phyloP scores from a whole-genome alignment of 257 asterid genomes.

The Ajuga chamaepitys region DNA sequence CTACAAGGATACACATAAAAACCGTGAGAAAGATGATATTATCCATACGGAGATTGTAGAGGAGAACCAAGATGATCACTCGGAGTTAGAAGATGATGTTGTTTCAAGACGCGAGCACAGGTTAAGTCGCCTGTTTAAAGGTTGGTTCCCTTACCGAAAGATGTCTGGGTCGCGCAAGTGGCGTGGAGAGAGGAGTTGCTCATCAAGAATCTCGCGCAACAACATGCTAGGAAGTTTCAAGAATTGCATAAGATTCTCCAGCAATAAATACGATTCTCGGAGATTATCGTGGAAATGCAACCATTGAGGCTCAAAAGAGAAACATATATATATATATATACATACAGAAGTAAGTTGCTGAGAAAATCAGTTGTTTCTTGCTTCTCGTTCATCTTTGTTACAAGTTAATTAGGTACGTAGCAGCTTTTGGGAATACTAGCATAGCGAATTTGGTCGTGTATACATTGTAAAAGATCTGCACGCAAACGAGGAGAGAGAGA shows the following conservation, averaged over 20 bases:
- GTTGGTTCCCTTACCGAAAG: constrained; percentile 52
- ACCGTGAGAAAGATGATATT: constrained; percentile 12
- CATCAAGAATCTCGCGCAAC: constrained; percentile 20
- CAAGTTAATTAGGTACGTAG: not conserved
- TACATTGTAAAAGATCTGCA: not conserved
- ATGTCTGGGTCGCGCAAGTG: constrained; percentile 22
- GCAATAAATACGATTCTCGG: constrained; percentile 15
- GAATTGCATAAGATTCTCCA: constrained; percentile 21
- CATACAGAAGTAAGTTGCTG: constrained; percentile 8
- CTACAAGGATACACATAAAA: constrained; percentile 10
- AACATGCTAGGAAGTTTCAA: constrained; percentile 28
- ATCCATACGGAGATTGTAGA: constrained; percentile 13
- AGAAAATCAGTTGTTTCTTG: constrained; percentile 8
- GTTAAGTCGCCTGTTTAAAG: constrained; percentile 33
- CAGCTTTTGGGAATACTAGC: not conserved
- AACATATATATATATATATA: no score
- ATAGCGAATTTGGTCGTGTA: constrained; percentile 10
- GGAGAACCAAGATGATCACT: constrained; percentile 15
- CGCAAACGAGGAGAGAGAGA: not conserved
- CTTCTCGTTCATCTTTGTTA: not conserved
- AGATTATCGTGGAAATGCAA: constrained; percentile 24
- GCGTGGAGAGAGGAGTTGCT: constrained; percentile 21
- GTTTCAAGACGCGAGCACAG: constrained; percentile 22
- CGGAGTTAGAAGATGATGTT: constrained; percentile 18
- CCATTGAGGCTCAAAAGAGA: not conserved